These are phyloP conservation scores for Yamadazyma membranifaciens DNA, from an alignment of 1,139 yeast genomes.

Conservation along the genomic window DNA sequence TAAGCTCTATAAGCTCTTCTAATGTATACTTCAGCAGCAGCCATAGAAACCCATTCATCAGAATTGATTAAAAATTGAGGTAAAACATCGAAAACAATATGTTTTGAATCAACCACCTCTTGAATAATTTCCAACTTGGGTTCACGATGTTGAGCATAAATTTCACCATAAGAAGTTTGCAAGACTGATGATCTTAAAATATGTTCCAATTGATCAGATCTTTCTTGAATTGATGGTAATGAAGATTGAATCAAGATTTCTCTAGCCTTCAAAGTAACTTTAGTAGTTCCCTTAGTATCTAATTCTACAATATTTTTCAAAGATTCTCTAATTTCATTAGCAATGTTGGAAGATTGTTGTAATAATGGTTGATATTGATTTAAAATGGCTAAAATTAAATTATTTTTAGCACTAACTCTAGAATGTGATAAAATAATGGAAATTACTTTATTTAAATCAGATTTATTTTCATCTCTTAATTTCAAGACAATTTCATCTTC, in stretches of 20 bases:
- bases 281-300: constrained; percentile 86
- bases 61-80: constrained; percentile 82
- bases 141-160: constrained; percentile 68
- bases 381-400: constrained; percentile 80
- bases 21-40: constrained; percentile 94
- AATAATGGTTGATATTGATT: constrained; percentile 77
- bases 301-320: constrained; percentile 80
- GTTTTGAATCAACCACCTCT: constrained; percentile 94
- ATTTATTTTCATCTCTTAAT: constrained; percentile 84
- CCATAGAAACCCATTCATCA: constrained; percentile 89
- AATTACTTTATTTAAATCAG: constrained; percentile 72
- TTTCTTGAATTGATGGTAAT: constrained; percentile 90
- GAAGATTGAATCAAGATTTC: constrained; percentile 96
- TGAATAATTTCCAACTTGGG: constrained; percentile 80
- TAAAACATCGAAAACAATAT: constrained; percentile 93
- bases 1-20: constrained; percentile 98
- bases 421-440: constrained; percentile 80
- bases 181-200: constrained; percentile 90
- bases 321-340: constrained; percentile 65
- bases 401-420: constrained; percentile 90
- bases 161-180: constrained; percentile 85
- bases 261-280: constrained; percentile 94
- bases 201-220: constrained; percentile 96
- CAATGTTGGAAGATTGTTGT: constrained; percentile 65
- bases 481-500: constrained; percentile 84